phyloP scores from a whole-genome alignment of 1,139 yeast genomes.

The Lizanozyma gosingica region DNA sequence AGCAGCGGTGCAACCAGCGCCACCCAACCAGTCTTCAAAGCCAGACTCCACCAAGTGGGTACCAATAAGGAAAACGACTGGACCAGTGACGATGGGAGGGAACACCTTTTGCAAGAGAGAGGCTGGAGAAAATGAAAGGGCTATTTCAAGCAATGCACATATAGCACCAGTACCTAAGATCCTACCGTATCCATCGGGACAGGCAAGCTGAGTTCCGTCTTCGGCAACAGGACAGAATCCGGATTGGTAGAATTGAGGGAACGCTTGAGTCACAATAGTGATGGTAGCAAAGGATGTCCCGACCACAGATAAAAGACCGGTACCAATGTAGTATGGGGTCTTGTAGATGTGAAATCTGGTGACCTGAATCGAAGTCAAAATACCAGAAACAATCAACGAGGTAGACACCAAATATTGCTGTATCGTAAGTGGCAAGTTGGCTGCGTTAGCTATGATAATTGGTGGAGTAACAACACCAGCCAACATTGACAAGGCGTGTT shows the following conservation, averaged over 20 bases:
- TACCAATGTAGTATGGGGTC: slow-evolving; percentile 72
- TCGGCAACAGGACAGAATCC: slow-evolving; percentile 60
- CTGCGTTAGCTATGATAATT: slow-evolving; percentile 51
- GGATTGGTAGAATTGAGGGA: slow-evolving; percentile 68
- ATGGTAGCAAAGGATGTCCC: slow-evolving; percentile 89
- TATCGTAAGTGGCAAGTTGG: slow-evolving; percentile 41
- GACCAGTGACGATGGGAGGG: slow-evolving; percentile 89
- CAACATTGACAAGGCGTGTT: slow-evolving; percentile 81
- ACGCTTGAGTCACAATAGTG: slow-evolving; percentile 63
- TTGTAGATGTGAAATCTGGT: slow-evolving; percentile 67
- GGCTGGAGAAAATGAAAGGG: slow-evolving; percentile 70
- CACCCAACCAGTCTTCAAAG: slow-evolving; percentile 82
- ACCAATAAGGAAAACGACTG: slow-evolving; percentile 81
- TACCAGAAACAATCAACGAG: slow-evolving; percentile 67
- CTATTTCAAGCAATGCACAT: slow-evolving; percentile 67
- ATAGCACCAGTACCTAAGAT: slow-evolving; percentile 71
- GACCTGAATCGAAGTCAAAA: slow-evolving; percentile 68
- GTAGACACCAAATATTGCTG: slow-evolving; percentile 71
- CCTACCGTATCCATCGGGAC: slow-evolving; percentile 89
- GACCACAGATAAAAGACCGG: slow-evolving; percentile 80
- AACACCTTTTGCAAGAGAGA: slow-evolving; percentile 58
- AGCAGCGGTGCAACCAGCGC: slow-evolving; percentile 56
- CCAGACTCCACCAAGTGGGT: slow-evolving; percentile 58
- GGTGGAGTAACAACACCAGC: slow-evolving; percentile 92
- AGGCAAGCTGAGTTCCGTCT: slow-evolving; percentile 60